Conservation (phyloP, 306 rosid species). For the Acacia acuminata region DNA sequence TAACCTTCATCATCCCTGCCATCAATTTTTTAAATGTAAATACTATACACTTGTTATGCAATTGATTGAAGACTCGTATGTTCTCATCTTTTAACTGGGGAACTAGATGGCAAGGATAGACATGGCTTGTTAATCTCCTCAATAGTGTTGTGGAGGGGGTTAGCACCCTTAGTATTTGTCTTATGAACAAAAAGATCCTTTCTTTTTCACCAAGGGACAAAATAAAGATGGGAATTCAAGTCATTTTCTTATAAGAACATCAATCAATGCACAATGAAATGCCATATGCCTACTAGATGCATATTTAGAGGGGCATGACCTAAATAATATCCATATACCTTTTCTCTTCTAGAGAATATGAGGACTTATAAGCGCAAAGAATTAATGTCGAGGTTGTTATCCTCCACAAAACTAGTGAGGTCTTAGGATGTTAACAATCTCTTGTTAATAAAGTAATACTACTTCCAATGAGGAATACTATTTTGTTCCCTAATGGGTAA, state of each 20-base stretch:
- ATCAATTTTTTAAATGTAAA: neutral
- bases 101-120: neutral
- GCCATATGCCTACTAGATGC: neutral
- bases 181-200: neutral
- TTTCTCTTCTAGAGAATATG: neutral
- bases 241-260: neutral
- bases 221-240: neutral
- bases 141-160: neutral
- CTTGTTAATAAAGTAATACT: neutral
- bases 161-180: neutral
- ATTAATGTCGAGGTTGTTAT: neutral
- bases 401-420: neutral
- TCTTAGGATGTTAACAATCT: neutral
- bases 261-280: neutral
- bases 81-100: neutral
- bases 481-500: neutral
- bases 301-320: neutral
- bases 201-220: neutral
- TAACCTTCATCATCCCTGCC: neutral
- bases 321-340: neutral
- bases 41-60: neutral
- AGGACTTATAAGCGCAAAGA: neutral
- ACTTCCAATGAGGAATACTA: neutral
- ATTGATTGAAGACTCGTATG: neutral
- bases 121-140: neutral